Evolutionary conservation across 352 stramenopile species (phyloP).

Genomic region (Nothophytophthora sp.): DNA sequence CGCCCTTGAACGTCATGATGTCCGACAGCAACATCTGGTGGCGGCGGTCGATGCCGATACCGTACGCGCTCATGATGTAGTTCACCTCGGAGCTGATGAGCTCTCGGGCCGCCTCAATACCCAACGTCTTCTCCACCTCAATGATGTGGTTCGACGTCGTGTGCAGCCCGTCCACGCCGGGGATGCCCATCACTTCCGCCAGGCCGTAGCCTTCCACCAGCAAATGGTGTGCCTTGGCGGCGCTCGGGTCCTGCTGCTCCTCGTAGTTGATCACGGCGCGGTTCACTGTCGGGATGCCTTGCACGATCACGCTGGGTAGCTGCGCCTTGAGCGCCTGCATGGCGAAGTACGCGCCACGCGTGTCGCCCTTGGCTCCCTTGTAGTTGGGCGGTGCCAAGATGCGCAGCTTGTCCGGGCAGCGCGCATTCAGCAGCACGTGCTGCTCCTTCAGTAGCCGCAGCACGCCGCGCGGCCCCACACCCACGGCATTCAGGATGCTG

Average conservation of each 20-base stretch:
- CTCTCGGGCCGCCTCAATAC: constrained; percentile 98
- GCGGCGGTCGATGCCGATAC: constrained; percentile 98
- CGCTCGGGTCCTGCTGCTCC: constrained; percentile 70
- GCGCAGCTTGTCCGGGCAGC: constrained; percentile 82
- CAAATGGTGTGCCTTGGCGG: constrained; percentile 92
- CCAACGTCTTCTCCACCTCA: constrained; percentile 96
- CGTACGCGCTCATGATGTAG: constrained; percentile 99
- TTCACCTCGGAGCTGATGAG: constrained; percentile 98
- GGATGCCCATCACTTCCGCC: constrained; percentile 97
- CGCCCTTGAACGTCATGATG: constrained; percentile 99
- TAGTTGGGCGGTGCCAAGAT: constrained; percentile 86
- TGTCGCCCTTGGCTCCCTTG: constrained; percentile 80
- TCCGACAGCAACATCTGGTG: constrained; percentile 99
- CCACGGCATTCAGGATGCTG: constrained; percentile 90
- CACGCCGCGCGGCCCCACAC: constrained; percentile 63
- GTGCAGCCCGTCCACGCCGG: constrained; percentile 95
- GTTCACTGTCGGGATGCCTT: constrained; percentile 98
- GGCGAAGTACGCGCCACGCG: constrained; percentile 89
- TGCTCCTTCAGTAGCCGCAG: constrained; percentile 84
- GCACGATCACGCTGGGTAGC: constrained; percentile 97
- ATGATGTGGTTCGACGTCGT: constrained; percentile 99
- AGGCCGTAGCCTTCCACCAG: constrained; percentile 99
- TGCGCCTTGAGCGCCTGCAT: constrained; percentile 97
- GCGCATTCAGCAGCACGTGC: constrained; percentile 82
- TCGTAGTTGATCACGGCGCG: constrained; percentile 99